Evolutionary conservation across 208 protist species (phyloP).

Genomic region (Trypanosoma boissoni): DNA sequence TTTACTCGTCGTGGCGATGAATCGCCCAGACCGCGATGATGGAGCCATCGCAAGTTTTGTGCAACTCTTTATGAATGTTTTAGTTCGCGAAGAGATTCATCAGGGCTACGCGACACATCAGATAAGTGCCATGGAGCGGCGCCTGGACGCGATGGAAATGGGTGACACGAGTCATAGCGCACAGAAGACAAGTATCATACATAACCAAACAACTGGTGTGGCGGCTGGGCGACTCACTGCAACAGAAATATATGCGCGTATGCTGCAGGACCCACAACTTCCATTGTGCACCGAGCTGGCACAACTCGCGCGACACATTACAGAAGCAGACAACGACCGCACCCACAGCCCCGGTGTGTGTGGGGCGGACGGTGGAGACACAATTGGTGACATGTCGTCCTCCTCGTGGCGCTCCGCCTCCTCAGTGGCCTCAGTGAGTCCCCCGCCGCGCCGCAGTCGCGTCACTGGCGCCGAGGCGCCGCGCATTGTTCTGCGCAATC

Average conservation of each 20-base stretch:
- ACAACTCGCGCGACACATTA: slow-evolving; percentile 35
- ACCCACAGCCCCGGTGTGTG: not conserved
- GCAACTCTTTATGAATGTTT: slow-evolving; percentile 80
- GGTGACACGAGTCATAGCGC: too few relatives aligned
- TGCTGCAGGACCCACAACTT: slow-evolving; percentile 18
- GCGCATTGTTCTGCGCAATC: not conserved
- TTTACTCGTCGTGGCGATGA: slow-evolving; percentile 74
- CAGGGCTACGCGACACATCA: slow-evolving; percentile 53
- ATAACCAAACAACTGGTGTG: too few relatives aligned
- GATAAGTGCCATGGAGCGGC: slow-evolving; percentile 42
- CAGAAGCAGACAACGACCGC: not conserved
- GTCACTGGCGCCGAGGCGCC: not conserved
- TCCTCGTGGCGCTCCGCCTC: too few relatives aligned
- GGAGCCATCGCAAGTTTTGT: slow-evolving; percentile 63
- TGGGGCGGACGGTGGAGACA: not conserved
- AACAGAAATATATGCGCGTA: not conserved
- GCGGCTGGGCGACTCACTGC: not conserved
- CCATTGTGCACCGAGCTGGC: slow-evolving; percentile 31
- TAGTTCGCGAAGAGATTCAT: slow-evolving; percentile 71
- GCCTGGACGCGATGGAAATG: slow-evolving; percentile 25
- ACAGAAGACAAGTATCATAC: too few relatives aligned
- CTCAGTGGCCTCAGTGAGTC: too few relatives aligned
- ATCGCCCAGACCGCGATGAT: slow-evolving; percentile 54
- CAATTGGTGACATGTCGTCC: too few relatives aligned
- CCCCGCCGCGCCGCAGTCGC: too few relatives aligned